These are phyloP conservation scores for Entomortierella chlamydospora DNA, from an alignment of 192 early-diverging fungal species.

Conservation along the genomic window DNA sequence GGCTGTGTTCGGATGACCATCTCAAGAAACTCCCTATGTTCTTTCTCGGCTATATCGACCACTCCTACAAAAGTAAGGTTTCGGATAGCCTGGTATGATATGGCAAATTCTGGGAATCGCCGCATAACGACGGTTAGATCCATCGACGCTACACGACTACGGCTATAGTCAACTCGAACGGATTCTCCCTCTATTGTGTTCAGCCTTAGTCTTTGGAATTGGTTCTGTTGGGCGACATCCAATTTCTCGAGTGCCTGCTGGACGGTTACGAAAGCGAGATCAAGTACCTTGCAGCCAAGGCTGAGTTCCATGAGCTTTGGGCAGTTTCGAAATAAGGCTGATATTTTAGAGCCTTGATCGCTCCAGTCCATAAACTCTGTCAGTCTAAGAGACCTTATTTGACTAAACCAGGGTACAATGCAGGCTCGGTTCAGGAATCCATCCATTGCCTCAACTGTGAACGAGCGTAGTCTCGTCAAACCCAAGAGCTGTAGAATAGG, in stretches of 20 bases:
- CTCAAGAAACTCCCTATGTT: neutral
- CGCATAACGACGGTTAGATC: too few species aligned
- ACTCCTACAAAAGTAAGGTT: neutral
- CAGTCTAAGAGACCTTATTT: neutral
- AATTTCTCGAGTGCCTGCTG: neutral
- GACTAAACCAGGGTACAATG: neutral
- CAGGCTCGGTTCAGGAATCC: neutral
- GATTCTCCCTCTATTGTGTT: neutral
- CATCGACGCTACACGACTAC: neutral
- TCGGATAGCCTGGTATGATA: neutral
- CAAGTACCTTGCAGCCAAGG: neutral
- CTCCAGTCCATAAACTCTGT: neutral
- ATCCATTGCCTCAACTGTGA: neutral
- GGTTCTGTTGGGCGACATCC: neutral
- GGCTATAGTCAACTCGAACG: neutral
- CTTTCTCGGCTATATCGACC: neutral
- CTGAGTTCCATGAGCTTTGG: neutral
- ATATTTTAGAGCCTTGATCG: neutral
- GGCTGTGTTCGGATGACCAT: neutral
- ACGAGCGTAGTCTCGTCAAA: neutral
- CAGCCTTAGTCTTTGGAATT: neutral
- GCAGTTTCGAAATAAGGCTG: neutral
- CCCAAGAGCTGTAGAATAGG: neutral
- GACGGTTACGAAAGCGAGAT: neutral
- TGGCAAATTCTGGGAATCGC: neutral